A percentile compares a stretch with the other conserved stretches of the same genome.
phyloP scores from a whole-genome alignment of 495 filamentous ascomycete genomes.

The Friedmanniomyces endolithicus region DNA sequence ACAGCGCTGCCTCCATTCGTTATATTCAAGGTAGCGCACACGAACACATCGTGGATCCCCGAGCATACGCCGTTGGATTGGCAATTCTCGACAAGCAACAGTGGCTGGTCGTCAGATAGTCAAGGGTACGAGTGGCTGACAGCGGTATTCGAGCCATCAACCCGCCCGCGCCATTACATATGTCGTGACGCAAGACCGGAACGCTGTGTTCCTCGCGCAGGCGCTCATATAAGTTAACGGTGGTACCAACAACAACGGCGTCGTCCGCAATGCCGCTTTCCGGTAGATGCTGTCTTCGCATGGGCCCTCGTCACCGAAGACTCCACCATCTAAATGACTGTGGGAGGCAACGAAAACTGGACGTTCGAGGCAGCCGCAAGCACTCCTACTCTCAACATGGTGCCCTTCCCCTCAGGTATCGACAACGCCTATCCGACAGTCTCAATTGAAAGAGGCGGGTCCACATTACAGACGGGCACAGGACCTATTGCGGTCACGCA shows the following conservation, averaged over 20 bases:
- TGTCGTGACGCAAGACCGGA: too few relatives aligned
- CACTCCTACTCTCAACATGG: conserved; percentile 12
- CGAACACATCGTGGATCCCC: too few relatives aligned
- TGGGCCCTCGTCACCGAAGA: conserved; percentile 18
- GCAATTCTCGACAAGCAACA: too few relatives aligned
- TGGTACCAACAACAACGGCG: neutral
- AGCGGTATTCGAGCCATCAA: too few relatives aligned
- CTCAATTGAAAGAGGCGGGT: conserved; percentile 1
- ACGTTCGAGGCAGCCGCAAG: conserved; percentile 8
- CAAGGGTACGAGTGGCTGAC: too few relatives aligned
- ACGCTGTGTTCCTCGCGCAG: too few relatives aligned
- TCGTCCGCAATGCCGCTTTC: conserved; percentile 14
- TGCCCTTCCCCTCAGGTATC: conserved; percentile 13
- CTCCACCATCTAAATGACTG: conserved; percentile 11
- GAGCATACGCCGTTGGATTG: too few relatives aligned
- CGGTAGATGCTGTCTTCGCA: conserved; percentile 21
- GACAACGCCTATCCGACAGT: conserved; percentile 9
- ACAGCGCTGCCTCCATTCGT: too few relatives aligned
- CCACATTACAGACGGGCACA: conserved; percentile 1
- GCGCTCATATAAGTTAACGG: too few relatives aligned
- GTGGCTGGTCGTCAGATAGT: too few relatives aligned
- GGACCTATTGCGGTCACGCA: conserved; percentile 1
- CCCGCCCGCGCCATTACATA: too few relatives aligned
- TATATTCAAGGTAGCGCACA: too few relatives aligned
- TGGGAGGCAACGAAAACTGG: conserved; percentile 16